phyloP scores from a whole-genome alignment of 306 rosid species.

The Fragaria ananassa region DNA sequence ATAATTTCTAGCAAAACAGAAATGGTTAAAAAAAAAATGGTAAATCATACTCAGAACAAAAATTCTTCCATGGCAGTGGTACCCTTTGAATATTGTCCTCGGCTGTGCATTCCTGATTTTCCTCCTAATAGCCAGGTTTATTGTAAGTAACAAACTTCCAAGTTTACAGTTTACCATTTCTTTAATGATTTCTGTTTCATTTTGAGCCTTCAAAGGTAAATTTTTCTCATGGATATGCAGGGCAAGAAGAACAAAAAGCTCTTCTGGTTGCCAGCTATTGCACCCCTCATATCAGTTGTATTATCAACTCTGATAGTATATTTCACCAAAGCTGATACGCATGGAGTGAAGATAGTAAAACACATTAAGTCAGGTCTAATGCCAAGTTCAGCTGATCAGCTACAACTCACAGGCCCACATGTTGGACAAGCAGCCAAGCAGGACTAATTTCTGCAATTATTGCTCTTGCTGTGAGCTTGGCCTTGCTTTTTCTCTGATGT shows the following conservation, averaged over 20 bases:
- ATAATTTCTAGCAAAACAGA: neutral
- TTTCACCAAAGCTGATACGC: constrained; percentile 63
- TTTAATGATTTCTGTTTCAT: neutral
- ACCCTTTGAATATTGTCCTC: constrained; percentile 53
- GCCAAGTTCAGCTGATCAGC: constrained; percentile 61
- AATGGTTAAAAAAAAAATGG: neutral
- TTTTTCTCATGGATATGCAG: constrained; percentile 35
- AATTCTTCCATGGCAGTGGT: constrained; percentile 47
- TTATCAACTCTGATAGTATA: constrained; percentile 76
- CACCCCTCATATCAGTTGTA: constrained; percentile 74
- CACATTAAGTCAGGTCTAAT: constrained; percentile 63
- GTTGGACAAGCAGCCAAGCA: constrained; percentile 67
- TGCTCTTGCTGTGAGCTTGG: constrained; percentile 71
- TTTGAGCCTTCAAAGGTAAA: constrained; percentile 14
- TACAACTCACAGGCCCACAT: constrained; percentile 58
- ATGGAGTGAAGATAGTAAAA: constrained; percentile 76
- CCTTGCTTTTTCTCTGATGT: neutral
- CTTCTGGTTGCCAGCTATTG: constrained; percentile 78
- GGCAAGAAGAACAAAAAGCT: constrained; percentile 73
- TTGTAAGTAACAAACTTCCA: constrained; percentile 48
- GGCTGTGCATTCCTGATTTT: constrained; percentile 69
- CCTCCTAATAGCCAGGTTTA: constrained; percentile 53
- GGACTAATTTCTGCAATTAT: constrained; percentile 70
- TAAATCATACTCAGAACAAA: neutral
- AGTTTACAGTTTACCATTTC: neutral